Conservation (phyloP, 257 asterid species). For the Solanum sejunctum region DNA sequence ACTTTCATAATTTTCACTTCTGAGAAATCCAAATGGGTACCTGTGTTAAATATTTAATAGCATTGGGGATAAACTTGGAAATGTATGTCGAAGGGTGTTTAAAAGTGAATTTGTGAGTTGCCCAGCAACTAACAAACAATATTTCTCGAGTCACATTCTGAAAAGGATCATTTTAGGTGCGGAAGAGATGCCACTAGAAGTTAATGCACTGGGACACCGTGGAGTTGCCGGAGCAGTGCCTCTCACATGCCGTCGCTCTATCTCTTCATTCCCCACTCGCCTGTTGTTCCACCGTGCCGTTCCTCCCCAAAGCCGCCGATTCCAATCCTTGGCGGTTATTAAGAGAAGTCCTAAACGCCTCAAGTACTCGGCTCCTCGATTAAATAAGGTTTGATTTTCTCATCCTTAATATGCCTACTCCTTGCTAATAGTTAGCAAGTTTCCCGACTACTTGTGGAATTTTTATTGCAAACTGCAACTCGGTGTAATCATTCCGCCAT, state of each 20-base stretch:
- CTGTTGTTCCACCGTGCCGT: slow-evolving; percentile 1
- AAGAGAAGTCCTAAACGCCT: slow-evolving; percentile 93
- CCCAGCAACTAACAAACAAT: neutral
- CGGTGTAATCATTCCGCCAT: neutral
- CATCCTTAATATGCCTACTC: neutral
- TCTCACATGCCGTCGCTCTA: slow-evolving; percentile 26
- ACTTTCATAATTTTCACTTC: no score
- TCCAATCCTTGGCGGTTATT: slow-evolving; percentile 33
- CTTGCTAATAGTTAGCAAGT: neutral
- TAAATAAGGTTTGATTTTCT: slow-evolving; percentile 37
- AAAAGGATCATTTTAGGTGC: neutral
- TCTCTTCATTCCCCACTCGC: slow-evolving; percentile 13
- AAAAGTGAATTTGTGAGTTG: neutral
- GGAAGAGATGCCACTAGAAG: slow-evolving; percentile 38
- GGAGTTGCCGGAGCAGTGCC: slow-evolving; percentile 15
- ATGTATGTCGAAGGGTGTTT: neutral
- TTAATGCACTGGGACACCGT: slow-evolving; percentile 13
- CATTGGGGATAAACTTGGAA: no score
- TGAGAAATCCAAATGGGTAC: neutral
- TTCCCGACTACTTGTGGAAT: neutral
- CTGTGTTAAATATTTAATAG: no score
- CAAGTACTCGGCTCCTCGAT: slow-evolving; percentile 70
- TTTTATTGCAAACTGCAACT: neutral
- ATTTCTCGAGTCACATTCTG: neutral
- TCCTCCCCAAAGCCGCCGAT: slow-evolving; percentile 15